phyloP scores from a whole-genome alignment of 2,329 filamentous ascomycete species.

The Lachnellula subtilissima region DNA sequence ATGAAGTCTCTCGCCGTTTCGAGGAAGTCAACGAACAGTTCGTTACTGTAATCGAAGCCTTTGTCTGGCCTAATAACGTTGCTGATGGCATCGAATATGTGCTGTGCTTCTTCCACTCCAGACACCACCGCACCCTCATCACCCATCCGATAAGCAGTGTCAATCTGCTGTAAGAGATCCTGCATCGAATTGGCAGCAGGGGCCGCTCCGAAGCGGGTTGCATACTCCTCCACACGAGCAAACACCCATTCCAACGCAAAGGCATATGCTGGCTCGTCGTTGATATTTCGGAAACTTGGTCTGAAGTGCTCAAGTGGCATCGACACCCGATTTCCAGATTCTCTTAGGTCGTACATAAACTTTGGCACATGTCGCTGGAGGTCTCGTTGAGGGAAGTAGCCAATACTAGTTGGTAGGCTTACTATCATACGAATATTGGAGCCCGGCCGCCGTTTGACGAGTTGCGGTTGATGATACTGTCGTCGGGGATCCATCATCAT shows the following conservation, averaged over 20 bases:
- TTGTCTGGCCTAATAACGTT: background rate
- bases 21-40: background rate
- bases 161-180: background rate
- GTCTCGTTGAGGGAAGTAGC: background rate
- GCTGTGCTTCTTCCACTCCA: too few species aligned
- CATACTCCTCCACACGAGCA: background rate
- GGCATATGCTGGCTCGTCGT: background rate
- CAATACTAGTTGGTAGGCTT: background rate
- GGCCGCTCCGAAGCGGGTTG: background rate
- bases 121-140: background rate
- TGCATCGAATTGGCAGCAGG: background rate
- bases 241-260: constrained; percentile 7
- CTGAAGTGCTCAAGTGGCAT: background rate
- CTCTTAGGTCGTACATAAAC: constrained; percentile 3
- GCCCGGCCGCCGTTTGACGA: constrained; percentile 1
- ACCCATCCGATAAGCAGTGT: background rate
- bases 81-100: background rate
- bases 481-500: background rate
- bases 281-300: background rate
- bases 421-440: background rate
- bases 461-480: background rate
- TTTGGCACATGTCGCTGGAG: constrained; percentile 6
- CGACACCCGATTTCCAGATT: constrained; percentile 4
- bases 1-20: background rate
- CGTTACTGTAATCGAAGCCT: background rate